phyloP scores from a whole-genome alignment of 2,329 filamentous ascomycete genomes.

The Colletotrichum tamarilloi region DNA sequence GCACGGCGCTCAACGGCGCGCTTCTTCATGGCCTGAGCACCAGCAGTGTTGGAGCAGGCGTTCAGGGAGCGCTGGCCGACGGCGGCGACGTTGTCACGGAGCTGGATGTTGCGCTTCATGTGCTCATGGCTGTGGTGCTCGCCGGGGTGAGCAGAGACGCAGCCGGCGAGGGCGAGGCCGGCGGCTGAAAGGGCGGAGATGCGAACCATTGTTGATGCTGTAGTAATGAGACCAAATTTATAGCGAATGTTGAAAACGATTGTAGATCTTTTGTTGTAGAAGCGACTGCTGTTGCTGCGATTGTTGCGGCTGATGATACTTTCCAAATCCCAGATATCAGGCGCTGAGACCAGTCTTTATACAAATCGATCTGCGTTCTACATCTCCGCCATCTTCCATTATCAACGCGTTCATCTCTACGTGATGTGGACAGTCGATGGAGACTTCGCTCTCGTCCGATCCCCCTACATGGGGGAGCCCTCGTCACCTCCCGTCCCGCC shows the following conservation, averaged over 20 bases:
- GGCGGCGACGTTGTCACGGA: constrained; percentile 45
- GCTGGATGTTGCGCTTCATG: constrained; percentile 48
- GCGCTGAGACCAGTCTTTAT: constrained; percentile 11
- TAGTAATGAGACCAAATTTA: background rate
- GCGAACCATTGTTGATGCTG: constrained; percentile 17
- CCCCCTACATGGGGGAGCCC: background rate
- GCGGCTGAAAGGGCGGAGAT: constrained; percentile 20
- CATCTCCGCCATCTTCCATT: background rate
- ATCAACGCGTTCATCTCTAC: background rate
- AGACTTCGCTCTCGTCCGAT: constrained; percentile 11
- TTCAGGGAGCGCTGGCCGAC: constrained; percentile 50
- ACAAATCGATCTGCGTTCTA: background rate
- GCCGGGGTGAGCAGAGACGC: constrained; percentile 45
- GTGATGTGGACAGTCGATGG: constrained; percentile 16
- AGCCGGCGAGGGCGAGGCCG: constrained; percentile 38
- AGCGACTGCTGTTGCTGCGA: constrained; percentile 18
- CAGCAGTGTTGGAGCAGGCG: constrained; percentile 51
- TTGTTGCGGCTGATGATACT: constrained; percentile 4
- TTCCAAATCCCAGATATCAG: background rate
- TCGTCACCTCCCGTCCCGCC: constrained; percentile 15
- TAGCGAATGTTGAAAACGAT: constrained; percentile 14
- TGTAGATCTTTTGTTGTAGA: background rate
- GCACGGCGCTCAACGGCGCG: constrained; percentile 54
- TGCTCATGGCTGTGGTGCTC: constrained; percentile 43
- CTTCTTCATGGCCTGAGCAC: constrained; percentile 50